Percentiles rank a stretch among this genome's conserved stretches.
phyloP scores from a whole-genome alignment of 129 eudicot species.

The Sambucus nigra region DNA sequence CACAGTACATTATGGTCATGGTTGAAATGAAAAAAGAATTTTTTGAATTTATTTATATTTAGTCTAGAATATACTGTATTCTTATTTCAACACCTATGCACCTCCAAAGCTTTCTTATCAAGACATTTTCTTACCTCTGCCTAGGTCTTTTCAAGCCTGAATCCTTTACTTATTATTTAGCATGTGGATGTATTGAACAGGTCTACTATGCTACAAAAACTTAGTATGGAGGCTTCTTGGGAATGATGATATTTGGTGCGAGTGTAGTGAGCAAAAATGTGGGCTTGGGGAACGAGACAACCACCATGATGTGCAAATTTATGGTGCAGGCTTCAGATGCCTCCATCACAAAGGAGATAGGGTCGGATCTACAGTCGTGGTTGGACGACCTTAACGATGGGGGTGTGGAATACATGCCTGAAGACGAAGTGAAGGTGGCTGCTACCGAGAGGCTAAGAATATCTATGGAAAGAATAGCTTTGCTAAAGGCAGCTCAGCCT shows the following conservation, averaged over 20 bases:
- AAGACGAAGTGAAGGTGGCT: constrained; percentile 80
- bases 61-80: too few species aligned
- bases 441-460: constrained; percentile 67
- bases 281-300: constrained; percentile 88
- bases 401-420: constrained; percentile 94
- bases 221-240: constrained; percentile 93
- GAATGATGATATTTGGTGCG: constrained; percentile 96
- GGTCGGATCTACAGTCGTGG: constrained; percentile 83
- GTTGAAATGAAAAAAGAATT: too few species aligned
- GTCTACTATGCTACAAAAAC: constrained; percentile 91
- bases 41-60: too few species aligned
- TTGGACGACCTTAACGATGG: constrained; percentile 90
- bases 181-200: constrained; percentile 29
- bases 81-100: too few species aligned
- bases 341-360: constrained; percentile 76
- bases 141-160: neutral
- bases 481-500: constrained; percentile 80
- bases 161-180: neutral
- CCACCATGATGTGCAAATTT: constrained; percentile 90
- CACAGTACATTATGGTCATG: too few species aligned
- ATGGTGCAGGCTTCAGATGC: constrained; percentile 95
- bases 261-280: constrained; percentile 97
- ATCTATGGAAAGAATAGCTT: constrained; percentile 85
- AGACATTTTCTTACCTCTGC: neutral
- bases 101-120: neutral